Evolutionary conservation across 805 yeast genomes (phyloP).

Genomic region (Wickerhamomyces hampshirensis): DNA sequence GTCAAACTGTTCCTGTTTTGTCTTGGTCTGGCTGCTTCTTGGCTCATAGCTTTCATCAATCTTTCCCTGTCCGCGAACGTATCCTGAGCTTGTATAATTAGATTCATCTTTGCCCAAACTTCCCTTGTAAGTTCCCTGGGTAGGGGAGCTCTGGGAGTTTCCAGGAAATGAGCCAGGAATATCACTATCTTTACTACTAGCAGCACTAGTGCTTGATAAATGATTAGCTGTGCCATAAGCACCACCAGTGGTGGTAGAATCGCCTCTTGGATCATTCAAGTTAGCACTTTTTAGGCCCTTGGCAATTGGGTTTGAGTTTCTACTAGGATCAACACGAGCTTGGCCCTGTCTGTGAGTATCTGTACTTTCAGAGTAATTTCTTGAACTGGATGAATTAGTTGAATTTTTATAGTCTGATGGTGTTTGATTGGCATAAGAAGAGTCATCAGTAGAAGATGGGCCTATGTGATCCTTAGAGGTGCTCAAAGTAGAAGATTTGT

Average conservation of each 20-base stretch:
- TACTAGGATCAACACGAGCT: slow-evolving; percentile 8
- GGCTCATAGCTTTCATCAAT: slow-evolving; percentile 1
- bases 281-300: slow-evolving; percentile 4
- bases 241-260: neutral
- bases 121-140: neutral
- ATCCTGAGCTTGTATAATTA: no score
- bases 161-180: slow-evolving; percentile 12
- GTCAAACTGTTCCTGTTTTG: slow-evolving; percentile 2
- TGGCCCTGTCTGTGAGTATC: neutral
- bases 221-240: slow-evolving; percentile 5
- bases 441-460: neutral
- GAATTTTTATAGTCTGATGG: neutral
- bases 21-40: slow-evolving; percentile 1
- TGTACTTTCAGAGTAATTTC: neutral
- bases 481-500: neutral
- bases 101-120: neutral
- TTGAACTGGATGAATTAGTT: neutral
- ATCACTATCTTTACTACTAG: slow-evolving; percentile 2
- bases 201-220: slow-evolving; percentile 1
- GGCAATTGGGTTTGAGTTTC: slow-evolving; percentile 16
- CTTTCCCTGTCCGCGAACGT: slow-evolving; percentile 2
- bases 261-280: slow-evolving; percentile 1
- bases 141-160: neutral
- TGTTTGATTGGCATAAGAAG: neutral
- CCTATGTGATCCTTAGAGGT: neutral